phyloP scores from a whole-genome alignment of 345 rosid species.

The Ailanthus altissimus region DNA sequence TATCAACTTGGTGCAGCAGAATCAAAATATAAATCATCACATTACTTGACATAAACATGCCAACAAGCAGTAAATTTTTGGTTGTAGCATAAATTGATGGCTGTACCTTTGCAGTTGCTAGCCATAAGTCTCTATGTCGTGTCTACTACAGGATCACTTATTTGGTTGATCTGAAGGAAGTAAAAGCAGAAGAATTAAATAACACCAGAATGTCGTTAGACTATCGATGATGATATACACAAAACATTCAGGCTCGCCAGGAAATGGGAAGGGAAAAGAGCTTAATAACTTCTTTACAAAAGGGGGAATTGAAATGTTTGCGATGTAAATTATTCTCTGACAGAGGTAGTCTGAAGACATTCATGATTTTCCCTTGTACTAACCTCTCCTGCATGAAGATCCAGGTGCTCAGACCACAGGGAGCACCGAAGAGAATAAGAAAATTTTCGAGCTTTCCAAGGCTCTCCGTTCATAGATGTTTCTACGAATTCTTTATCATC shows the following conservation, averaged over 20 bases:
- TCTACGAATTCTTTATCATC: conserved; percentile 75
- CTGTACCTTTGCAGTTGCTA: conserved; percentile 65
- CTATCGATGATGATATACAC: not conserved
- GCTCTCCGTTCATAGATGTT: conserved; percentile 71
- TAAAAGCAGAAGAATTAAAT: not conserved
- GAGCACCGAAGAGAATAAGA: conserved; percentile 71
- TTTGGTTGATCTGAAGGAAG: conserved; percentile 47
- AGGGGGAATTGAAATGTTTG: not conserved
- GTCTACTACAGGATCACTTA: conserved; percentile 69
- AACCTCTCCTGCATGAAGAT: conserved; percentile 71
- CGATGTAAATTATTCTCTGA: not conserved
- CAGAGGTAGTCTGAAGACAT: not conserved
- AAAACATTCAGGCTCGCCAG: not conserved
- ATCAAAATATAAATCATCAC: not conserved
- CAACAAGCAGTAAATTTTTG: not conserved
- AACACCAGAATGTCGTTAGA: not conserved
- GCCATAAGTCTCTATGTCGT: conserved; percentile 73
- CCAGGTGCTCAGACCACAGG: conserved; percentile 90
- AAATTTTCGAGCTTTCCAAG: conserved; percentile 87
- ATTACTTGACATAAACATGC: not conserved
- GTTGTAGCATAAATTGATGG: not conserved
- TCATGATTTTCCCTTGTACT: conserved; percentile 8
- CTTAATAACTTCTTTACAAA: not conserved
- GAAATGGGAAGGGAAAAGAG: not conserved
- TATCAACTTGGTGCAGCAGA: not conserved